These are phyloP conservation scores for Cryptosporidium bovis DNA, from an alignment of 169 alveolate species.

Conservation along the genomic window DNA sequence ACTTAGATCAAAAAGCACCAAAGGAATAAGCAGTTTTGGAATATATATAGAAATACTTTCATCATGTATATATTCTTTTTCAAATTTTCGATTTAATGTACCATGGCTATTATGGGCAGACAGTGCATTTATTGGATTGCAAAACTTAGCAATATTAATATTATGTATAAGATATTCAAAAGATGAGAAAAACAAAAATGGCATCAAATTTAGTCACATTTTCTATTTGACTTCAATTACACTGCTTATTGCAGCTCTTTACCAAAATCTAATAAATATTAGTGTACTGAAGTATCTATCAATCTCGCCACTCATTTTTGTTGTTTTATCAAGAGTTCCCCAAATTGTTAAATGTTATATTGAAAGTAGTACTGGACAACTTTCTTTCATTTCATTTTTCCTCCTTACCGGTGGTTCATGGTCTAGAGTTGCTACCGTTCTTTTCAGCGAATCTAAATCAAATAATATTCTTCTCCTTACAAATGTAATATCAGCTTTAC, in stretches of 20 bases:
- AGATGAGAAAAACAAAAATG: background rate
- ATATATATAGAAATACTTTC: constrained; percentile 58
- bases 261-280: constrained; percentile 25
- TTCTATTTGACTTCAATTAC: constrained; percentile 46
- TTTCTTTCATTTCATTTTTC: constrained; percentile 68
- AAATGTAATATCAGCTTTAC: constrained; percentile 55
- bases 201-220: constrained; percentile 13
- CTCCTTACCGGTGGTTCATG: constrained; percentile 64
- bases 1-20: constrained; percentile 48
- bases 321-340: constrained; percentile 63
- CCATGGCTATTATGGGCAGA: constrained; percentile 67
- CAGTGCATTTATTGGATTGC: constrained; percentile 60
- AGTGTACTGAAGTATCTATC: constrained; percentile 36
- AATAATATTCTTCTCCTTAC: constrained; percentile 41
- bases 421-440: constrained; percentile 66
- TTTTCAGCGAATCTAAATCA: constrained; percentile 58
- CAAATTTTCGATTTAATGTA: constrained; percentile 44
- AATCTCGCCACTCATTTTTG: constrained; percentile 59
- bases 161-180: constrained; percentile 32
- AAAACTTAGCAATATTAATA: constrained; percentile 33
- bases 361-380: constrained; percentile 67
- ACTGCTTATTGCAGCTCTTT: constrained; percentile 20
- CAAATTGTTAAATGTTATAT: constrained; percentile 59
- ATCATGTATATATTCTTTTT: constrained; percentile 55
- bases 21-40: constrained; percentile 65